Percentiles rank a stretch among this genome's conserved stretches.
phyloP scores from a whole-genome alignment of 2,329 filamentous ascomycete species.

The Penicillium aurantiogriseum region DNA sequence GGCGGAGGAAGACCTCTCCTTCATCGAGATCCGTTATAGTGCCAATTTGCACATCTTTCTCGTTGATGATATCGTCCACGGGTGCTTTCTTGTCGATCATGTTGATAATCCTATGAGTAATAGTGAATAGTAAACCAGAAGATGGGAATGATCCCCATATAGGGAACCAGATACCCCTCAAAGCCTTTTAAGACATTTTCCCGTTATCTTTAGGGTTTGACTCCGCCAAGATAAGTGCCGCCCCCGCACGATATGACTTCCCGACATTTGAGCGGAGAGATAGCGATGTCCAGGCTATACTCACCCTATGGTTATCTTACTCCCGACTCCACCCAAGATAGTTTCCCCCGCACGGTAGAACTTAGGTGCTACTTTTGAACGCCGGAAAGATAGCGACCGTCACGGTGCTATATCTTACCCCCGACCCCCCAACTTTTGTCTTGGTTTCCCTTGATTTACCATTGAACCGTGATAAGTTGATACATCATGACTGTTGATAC shows the following conservation, averaged over 20 bases:
- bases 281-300: not conserved
- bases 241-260: slow-evolving; percentile 22
- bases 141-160: not conserved
- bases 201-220: slow-evolving; percentile 11
- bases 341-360: slow-evolving; percentile 17
- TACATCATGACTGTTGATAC: slow-evolving; percentile 1
- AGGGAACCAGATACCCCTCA: not conserved
- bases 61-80: not conserved
- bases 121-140: not conserved
- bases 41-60: slow-evolving; percentile 25
- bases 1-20: slow-evolving; percentile 50
- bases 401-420: not conserved
- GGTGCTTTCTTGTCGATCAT: slow-evolving; percentile 13
- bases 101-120: not conserved
- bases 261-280: slow-evolving; percentile 14
- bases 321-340: slow-evolving; percentile 15
- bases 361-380: slow-evolving; percentile 20
- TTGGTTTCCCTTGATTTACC: not conserved
- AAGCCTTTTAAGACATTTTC: not conserved
- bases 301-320: not conserved
- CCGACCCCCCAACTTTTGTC: slow-evolving; percentile 7
- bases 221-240: not conserved
- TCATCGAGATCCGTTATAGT: slow-evolving; percentile 45
- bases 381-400: slow-evolving; percentile 12
- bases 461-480: not conserved